Percentiles rank a stretch among this genome's conserved stretches.
Evolutionary conservation across 1,139 yeast genomes (phyloP).

Genomic region (Kluyveromyces marxianus): DNA sequence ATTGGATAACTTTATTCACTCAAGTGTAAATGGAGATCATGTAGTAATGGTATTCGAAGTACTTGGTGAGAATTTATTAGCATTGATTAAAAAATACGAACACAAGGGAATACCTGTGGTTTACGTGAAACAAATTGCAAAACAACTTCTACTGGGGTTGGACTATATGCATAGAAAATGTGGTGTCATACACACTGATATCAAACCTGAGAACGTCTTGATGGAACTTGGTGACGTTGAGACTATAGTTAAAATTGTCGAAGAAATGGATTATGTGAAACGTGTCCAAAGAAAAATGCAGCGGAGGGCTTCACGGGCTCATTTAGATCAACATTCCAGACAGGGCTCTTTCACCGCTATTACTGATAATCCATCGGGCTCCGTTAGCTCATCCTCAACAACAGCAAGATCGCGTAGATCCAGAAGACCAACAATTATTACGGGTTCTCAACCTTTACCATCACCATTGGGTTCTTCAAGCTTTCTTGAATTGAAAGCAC

Average conservation of each 20-base stretch:
- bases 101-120: constrained; percentile 66
- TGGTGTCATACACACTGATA: constrained; percentile 74
- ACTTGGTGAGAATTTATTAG: constrained; percentile 67
- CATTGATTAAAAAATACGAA: constrained; percentile 52
- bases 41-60: constrained; percentile 79
- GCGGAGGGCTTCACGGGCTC: constrained; percentile 24
- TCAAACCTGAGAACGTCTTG: constrained; percentile 71
- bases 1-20: constrained; percentile 58
- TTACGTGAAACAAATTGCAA: constrained; percentile 67
- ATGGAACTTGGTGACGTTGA: constrained; percentile 71
- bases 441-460: constrained; percentile 83
- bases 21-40: constrained; percentile 71
- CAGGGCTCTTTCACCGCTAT: constrained; percentile 9
- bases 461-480: constrained; percentile 55
- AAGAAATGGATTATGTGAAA: constrained; percentile 44
- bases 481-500: constrained; percentile 30
- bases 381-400: constrained; percentile 1
- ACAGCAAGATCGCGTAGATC: constrained; percentile 37
- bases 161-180: constrained; percentile 67
- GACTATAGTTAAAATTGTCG: constrained; percentile 52
- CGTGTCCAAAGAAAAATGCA: constrained; percentile 37
- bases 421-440: constrained; percentile 68
- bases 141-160: constrained; percentile 57
- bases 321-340: not conserved
- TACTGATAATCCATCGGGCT: constrained; percentile 12